These are phyloP conservation scores for Trametes gibbosa DNA, from an alignment of 768 basidiomycete genomes.

Conservation along the genomic window DNA sequence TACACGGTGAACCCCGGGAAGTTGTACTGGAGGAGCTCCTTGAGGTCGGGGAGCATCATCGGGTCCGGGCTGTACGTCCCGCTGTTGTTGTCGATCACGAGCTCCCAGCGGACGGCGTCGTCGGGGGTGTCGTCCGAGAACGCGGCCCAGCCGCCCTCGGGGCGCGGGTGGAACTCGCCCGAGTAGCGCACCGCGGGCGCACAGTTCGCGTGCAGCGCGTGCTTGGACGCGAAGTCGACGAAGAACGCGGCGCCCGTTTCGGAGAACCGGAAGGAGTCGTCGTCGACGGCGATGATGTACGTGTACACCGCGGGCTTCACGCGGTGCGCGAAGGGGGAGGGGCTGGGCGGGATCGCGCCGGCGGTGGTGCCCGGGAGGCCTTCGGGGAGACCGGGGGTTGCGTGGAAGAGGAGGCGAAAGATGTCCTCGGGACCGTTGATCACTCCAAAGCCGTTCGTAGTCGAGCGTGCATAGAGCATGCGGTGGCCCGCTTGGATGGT, in stretches of 20 bases:
- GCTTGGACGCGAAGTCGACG: constrained; percentile 84
- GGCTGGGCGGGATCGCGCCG: constrained; percentile 9
- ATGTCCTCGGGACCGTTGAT: constrained; percentile 51
- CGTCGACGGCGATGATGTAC: constrained; percentile 74
- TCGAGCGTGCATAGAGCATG: constrained; percentile 69
- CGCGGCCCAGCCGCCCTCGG: constrained; percentile 61
- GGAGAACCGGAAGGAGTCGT: constrained; percentile 77
- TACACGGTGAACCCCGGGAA: constrained; percentile 62
- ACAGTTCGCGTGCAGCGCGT: constrained; percentile 80
- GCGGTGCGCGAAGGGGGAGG: constrained; percentile 35
- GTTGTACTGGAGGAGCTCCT: constrained; percentile 66
- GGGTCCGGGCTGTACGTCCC: constrained; percentile 82
- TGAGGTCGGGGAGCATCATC: constrained; percentile 55
- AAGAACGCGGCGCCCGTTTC: constrained; percentile 88
- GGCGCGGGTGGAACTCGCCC: constrained; percentile 79
- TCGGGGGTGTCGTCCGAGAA: constrained; percentile 58
- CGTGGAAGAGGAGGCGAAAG: constrained; percentile 46
- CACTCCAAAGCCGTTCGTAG: constrained; percentile 59
- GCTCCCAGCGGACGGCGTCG: constrained; percentile 65
- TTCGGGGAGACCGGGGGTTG: constrained; percentile 24
- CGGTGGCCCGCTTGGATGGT: constrained; percentile 71
- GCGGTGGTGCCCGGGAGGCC: background rate
- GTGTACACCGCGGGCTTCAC: constrained; percentile 85
- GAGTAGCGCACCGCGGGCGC: constrained; percentile 62
- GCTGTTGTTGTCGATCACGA: constrained; percentile 84